Evolutionary conservation across 2,329 filamentous ascomycete species (phyloP), one percentile per base, ranked within the genome.

Genomic region (Cercospora sp.): DNA sequence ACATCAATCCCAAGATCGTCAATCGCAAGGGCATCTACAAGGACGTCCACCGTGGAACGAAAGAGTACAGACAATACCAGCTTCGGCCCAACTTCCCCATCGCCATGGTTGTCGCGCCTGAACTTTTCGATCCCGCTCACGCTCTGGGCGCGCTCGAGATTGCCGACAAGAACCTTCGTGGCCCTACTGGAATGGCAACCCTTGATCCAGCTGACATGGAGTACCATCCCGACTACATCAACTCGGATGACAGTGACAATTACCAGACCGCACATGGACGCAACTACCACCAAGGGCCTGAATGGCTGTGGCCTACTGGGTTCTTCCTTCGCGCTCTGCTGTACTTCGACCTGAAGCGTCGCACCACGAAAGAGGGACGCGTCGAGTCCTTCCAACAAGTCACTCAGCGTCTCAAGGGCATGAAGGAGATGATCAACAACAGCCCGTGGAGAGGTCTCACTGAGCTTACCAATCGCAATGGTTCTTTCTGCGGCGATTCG

Each of bases 21-120:
- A 96, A 97, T 81, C 91, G 95, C 60, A 89, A 94, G 23, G 96
- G 95, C 69, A 96, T 99, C 77, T 99, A 99, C 88, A 99, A 99
- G 82, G 95, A 99, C 78, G 83, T 98, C 18, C 97, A 97, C 85
- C 89, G 87, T 72, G 96, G 93, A 58, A 93, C 93, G 71, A 98
- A 97, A 80, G 92, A 95, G 78, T 97, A 96, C 77, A 93, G 98
- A 78, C 95, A 99, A 81, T 99, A 99, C 81, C 95, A 99, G 79
- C 87, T 99, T 51, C 92, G 95, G 26, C 86, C 92, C 69, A 99
- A 99, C 82, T 98, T 96, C 82, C 87, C 94, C 33, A 94, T 99
- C 72, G 93, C 94, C 73, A 98, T 99, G 95, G 88, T 91, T 1
- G 94, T 96, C 0, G 94, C 96, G 0, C 92, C 95, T 0, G 90